A percentile compares a stretch with the other conserved stretches of the same genome.
phyloP scores from a whole-genome alignment of 495 filamentous ascomycete species.

The Trichoderma reesei region DNA sequence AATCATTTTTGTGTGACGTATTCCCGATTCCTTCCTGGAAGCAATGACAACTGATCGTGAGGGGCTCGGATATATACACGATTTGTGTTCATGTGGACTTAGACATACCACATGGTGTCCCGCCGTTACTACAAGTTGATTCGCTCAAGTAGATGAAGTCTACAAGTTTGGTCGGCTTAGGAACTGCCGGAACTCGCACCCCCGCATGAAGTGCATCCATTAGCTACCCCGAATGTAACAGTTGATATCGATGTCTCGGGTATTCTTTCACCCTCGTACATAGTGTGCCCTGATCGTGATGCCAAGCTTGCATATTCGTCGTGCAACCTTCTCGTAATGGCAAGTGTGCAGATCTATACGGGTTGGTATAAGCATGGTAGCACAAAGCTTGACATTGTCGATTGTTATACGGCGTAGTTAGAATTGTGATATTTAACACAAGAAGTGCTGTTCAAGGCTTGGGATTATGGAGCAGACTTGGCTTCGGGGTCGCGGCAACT shows the following conservation, averaged over 20 bases:
- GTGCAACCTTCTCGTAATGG: no score
- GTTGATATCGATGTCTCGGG: background rate
- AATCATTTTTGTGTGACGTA: background rate
- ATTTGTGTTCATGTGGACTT: background rate
- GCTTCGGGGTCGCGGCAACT: background rate
- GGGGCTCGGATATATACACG: background rate
- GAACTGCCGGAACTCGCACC: background rate
- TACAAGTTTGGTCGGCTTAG: background rate
- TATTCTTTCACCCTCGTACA: no score
- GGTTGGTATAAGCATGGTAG: no score
- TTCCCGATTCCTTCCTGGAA: background rate
- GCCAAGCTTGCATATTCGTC: no score
- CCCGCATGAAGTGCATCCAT: background rate
- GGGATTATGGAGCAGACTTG: background rate
- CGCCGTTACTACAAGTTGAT: no score
- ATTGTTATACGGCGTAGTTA: background rate
- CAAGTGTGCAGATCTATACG: no score
- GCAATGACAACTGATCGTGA: background rate
- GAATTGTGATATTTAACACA: background rate
- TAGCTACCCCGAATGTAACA: background rate
- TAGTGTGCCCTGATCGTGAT: no score
- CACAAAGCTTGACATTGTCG: no score
- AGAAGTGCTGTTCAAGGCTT: background rate
- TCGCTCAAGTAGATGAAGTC: background rate
- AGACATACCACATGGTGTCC: background rate